A percentile compares a stretch with the other conserved stretches of the same genome.
These are phyloP conservation scores for Ceratocystis albifundus DNA, from an alignment of 2,329 filamentous ascomycete species.

Conservation along the genomic window DNA sequence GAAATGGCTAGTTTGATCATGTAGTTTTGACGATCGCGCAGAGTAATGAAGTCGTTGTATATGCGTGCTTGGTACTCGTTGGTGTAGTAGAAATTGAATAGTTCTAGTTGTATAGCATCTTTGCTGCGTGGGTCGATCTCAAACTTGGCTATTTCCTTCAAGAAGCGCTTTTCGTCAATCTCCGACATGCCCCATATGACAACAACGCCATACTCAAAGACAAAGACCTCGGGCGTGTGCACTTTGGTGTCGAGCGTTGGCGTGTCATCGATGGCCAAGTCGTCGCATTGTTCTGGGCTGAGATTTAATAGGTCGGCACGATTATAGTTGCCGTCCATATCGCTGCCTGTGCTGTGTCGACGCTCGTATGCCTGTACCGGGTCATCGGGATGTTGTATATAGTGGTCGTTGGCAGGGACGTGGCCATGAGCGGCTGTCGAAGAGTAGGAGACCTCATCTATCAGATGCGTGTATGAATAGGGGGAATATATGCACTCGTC, in stretches of 20 bases:
- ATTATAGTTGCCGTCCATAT: slow-evolving; percentile 27
- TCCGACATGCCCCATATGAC: slow-evolving; percentile 97
- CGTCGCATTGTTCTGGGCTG: not conserved
- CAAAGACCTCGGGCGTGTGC: slow-evolving; percentile 85
- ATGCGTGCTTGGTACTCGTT: slow-evolving; percentile 95
- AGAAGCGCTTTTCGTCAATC: slow-evolving; percentile 77
- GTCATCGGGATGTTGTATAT: slow-evolving; percentile 28
- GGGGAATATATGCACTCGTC: slow-evolving; percentile 97
- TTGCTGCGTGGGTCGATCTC: slow-evolving; percentile 78
- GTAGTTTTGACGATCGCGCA: slow-evolving; percentile 89
- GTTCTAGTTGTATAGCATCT: slow-evolving; percentile 87
- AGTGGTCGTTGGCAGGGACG: slow-evolving; percentile 26
- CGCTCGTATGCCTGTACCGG: slow-evolving; percentile 45
- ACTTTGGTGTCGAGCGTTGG: slow-evolving; percentile 76
- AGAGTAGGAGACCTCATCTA: slow-evolving; percentile 56
- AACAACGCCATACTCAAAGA: slow-evolving; percentile 95
- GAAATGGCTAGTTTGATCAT: slow-evolving; percentile 97
- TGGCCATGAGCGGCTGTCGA: slow-evolving; percentile 47
- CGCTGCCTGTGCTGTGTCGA: slow-evolving; percentile 64
- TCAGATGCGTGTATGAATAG: slow-evolving; percentile 60
- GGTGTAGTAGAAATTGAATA: slow-evolving; percentile 99
- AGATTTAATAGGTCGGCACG: slow-evolving; percentile 19
- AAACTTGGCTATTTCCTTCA: slow-evolving; percentile 90
- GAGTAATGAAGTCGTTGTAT: slow-evolving; percentile 97
- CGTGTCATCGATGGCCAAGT: slow-evolving; percentile 35